Base-by-base conservation (phyloP, 768 basidiomycete genomes). In the Trametes gibbosa region DNA sequence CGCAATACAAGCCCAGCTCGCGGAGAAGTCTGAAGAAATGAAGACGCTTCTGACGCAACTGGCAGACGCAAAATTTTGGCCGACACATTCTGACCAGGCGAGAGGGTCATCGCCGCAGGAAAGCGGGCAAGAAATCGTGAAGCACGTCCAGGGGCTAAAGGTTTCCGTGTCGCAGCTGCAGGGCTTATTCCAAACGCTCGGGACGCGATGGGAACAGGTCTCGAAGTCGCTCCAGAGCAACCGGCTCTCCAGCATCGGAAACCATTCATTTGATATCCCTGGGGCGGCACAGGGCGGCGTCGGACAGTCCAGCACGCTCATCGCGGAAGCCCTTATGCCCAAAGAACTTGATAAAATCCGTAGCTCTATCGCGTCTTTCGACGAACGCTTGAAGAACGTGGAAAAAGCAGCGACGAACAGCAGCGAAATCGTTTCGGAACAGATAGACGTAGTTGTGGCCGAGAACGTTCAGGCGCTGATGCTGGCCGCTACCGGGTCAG, bases 371-470 rank as follows among this genome's bases (percentile, higher is more conserved):
- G n/a, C 51, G 2, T 34, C 46, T 2, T 53, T 66, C 51, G 65
- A 62, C 17, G 58, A 52, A 7, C 61, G 60, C 3, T 34, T 66
- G 1, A 41, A 19, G 12, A 29, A 46, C 1, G 23, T 66, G 2
- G 61, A 58, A 49, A 24, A 16, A 29, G 42, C 52, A 16, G 24
- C 53, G 0, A 19, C 49, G 29, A 59, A 62, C 10, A 51, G 43
- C 24, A 41, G 24, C 19, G 54, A 60, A 2, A 19, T 50, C 41
- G 21, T 48, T 12, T 35, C 41, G 7, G 58, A 59, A 19, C 42
- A 60, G 35, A 34, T 62, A 27, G 58, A 66, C 42, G 61, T 45
- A n/a, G 54, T 58, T 40, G 53, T 66, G 23, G 50, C 59, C n/a
- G 61, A 63, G 21, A 62, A 58, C 35, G 46, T 53, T 3, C 50